Base-by-base conservation (phyloP, 2,329 filamentous ascomycete species). In the Arachnomyces sp. region DNA sequence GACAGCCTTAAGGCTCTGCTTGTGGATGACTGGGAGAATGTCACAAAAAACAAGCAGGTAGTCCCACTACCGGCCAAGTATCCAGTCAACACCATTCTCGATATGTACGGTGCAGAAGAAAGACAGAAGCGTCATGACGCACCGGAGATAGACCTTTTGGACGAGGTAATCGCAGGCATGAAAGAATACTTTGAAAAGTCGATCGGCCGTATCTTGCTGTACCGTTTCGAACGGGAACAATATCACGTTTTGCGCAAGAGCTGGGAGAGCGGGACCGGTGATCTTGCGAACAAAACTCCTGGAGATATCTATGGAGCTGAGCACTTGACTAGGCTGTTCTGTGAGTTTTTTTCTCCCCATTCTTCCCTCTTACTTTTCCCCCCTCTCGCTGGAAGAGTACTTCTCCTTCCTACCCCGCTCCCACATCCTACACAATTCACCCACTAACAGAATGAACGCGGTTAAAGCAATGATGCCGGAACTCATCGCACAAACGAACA, bases 11-110 rank as follows among this genome's bases (percentile, higher is more conserved):
- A 96, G 68, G 86, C 85, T 12, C 75, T 94, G 47, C 78, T 98
- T 3, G 92, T 98, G 15, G 92, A 98, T 59, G 92, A 98, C 62
- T 98, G 92, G 92, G 92, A 98, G 63, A 94, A 95, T 54, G 81
- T 98, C 46, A 98, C 92, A 42, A 96, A 95, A 68, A 92, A 93
- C 59, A 79, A 87, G 52, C 86, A 90, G 57, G 79, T 96, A 3
- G 86, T 95, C 25, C 82, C 86, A 2, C 72, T 98, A 12, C 92
- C 92, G 1, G 82, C 87, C 34, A 71, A 74, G 18, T 77, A 82
- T 38, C 80, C 90, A 1, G 86, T 92, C 44, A 78, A 76, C 48
- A 69, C 78, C 49, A 86, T 98, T 45, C 69, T 98, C 12, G 75
- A 87, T 36, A 84, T 90, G 48, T 98, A 95, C 61, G 71, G 82